A percentile compares a stretch with the other conserved stretches of the same genome.
Evolutionary conservation across 768 basidiomycete species (phyloP).

Genomic region (Amanita polypyramis): DNA sequence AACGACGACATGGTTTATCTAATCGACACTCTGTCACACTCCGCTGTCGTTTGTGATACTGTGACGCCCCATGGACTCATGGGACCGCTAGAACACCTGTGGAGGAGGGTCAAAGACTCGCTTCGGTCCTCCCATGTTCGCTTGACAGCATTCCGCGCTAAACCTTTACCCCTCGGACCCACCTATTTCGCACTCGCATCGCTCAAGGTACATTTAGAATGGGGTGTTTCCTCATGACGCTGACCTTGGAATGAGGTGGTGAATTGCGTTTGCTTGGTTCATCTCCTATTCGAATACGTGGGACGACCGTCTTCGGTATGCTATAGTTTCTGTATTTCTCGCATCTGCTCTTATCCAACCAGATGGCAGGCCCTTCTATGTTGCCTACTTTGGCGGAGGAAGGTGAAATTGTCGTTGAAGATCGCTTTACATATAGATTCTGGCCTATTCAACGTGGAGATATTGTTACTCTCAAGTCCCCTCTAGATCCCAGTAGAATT

Average conservation of each 20-base stretch:
- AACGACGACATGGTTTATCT: slow-evolving; percentile 57
- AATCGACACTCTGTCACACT: neutral
- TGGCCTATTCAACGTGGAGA: slow-evolving; percentile 64
- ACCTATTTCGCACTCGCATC: neutral
- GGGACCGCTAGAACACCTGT: neutral
- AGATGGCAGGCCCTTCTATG: slow-evolving; percentile 77
- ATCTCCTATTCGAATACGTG: slow-evolving; percentile 55
- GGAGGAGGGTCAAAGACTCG: neutral
- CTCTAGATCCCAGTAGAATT: slow-evolving; percentile 49
- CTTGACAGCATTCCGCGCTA: neutral
- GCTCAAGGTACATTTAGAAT: neutral
- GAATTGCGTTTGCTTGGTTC: slow-evolving; percentile 47
- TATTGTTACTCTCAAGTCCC: slow-evolving; percentile 62
- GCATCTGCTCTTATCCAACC: slow-evolving; percentile 5
- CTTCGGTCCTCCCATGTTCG: neutral
- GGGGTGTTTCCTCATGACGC: neutral
- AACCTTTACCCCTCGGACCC: neutral
- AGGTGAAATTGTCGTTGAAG: slow-evolving; percentile 58
- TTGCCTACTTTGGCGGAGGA: slow-evolving; percentile 55
- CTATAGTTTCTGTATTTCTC: slow-evolving; percentile 6
- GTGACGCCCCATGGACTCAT: neutral
- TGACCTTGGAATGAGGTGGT: slow-evolving; percentile 26
- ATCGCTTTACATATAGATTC: slow-evolving; percentile 42
- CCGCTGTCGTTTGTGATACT: neutral
- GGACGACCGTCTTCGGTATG: slow-evolving; percentile 44